These are phyloP conservation scores for Fusarium falciforme DNA, from an alignment of 2,329 filamentous ascomycete genomes.

Conservation along the genomic window DNA sequence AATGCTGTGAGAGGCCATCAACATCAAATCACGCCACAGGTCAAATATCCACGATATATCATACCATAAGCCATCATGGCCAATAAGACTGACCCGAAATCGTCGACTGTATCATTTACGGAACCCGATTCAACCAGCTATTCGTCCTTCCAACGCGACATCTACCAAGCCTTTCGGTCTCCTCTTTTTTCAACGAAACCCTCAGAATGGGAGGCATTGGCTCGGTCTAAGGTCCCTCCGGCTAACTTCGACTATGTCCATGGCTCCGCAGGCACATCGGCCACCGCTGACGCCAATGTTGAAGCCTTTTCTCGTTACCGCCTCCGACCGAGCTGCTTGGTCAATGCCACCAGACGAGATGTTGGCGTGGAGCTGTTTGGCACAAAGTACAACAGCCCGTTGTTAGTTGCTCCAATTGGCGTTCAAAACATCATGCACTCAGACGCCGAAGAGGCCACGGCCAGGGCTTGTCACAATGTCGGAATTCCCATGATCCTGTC, in stretches of 20 bases:
- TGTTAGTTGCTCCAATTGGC: conserved; percentile 76
- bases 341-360: conserved; percentile 57
- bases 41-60: background rate
- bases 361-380: conserved; percentile 66
- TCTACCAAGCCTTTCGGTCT: conserved; percentile 38
- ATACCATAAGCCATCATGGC: background rate
- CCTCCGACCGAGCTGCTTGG: conserved; percentile 65
- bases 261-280: conserved; percentile 70
- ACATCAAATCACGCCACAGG: background rate
- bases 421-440: conserved; percentile 75
- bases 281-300: conserved; percentile 70
- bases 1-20: background rate
- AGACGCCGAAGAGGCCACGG: conserved; percentile 73
- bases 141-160: conserved; percentile 38
- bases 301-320: conserved; percentile 65
- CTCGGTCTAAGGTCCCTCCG: conserved; percentile 27
- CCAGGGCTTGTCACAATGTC: conserved; percentile 69
- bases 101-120: conserved; percentile 11
- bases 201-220: conserved; percentile 35
- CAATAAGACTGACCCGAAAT: background rate
- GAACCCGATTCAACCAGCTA: conserved; percentile 32
- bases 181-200: conserved; percentile 36
- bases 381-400: conserved; percentile 54
- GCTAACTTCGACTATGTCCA: conserved; percentile 67
- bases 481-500: conserved; percentile 75